A percentile compares a stretch with the other conserved stretches of the same genome.
These are phyloP conservation scores for Avena sativa DNA, from an alignment of 176 grass and related monocot genomes.

Conservation along the genomic window DNA sequence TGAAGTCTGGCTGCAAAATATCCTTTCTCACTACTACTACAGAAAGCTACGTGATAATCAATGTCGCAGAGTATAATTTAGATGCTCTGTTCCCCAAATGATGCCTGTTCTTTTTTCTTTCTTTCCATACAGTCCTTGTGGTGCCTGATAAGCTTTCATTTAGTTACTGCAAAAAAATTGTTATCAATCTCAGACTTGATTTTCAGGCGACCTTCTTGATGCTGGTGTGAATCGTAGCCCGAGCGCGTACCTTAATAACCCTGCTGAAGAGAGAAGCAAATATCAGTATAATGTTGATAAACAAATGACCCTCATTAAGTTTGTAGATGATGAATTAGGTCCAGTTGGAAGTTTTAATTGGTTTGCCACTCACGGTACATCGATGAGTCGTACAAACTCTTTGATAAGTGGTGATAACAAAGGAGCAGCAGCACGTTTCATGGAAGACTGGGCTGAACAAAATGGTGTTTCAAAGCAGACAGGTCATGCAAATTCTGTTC, in stretches of 20 bases:
- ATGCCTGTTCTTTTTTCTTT: slow-evolving; percentile 6
- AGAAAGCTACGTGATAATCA: slow-evolving; percentile 19
- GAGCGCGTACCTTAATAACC: slow-evolving; percentile 93
- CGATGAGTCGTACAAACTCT: slow-evolving; percentile 95
- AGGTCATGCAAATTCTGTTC: slow-evolving; percentile 30
- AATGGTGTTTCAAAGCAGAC: slow-evolving; percentile 58
- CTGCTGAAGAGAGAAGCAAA: slow-evolving; percentile 64
- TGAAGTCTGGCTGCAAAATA: background rate
- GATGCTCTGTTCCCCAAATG: slow-evolving; percentile 11
- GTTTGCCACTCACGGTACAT: slow-evolving; percentile 98
- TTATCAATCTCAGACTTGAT: slow-evolving; percentile 25
- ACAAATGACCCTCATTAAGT: slow-evolving; percentile 94
- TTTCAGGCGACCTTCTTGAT: slow-evolving; percentile 85
- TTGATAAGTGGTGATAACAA: slow-evolving; percentile 99
- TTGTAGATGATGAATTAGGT: slow-evolving; percentile 80
- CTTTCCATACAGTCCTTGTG: background rate
- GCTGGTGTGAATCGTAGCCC: slow-evolving; percentile 94
- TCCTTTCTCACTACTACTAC: slow-evolving; percentile 3
- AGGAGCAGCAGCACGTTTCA: slow-evolving; percentile 93
- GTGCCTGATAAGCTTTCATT: slow-evolving; percentile 18
- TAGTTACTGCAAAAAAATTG: slow-evolving; percentile 19
- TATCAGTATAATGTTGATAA: slow-evolving; percentile 88
- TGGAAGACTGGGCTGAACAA: slow-evolving; percentile 93
- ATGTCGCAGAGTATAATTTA: background rate
- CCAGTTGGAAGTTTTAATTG: slow-evolving; percentile 94